Conservation (phyloP, 441 rosid species). For the Pelargonium citronellum region DNA sequence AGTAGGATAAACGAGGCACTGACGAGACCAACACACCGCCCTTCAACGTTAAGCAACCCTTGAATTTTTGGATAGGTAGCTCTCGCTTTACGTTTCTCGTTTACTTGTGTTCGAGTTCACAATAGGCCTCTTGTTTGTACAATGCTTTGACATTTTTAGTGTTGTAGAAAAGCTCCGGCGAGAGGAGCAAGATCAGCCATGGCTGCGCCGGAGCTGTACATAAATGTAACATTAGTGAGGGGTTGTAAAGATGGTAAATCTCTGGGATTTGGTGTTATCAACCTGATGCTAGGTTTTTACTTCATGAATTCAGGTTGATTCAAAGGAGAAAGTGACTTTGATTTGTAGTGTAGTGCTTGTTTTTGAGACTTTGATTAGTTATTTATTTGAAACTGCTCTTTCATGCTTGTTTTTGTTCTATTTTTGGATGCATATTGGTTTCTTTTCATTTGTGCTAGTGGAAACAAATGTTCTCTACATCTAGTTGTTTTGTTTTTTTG, state of each 20-base stretch:
- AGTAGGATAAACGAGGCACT: conserved; percentile 83
- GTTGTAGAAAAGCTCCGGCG: conserved; percentile 21
- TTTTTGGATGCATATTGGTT: background rate
- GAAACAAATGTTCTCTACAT: no score
- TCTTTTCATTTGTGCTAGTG: background rate
- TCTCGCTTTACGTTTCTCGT: background rate
- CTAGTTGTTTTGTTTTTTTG: background rate
- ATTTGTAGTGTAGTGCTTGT: conserved; percentile 11
- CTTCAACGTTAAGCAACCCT: conserved; percentile 32
- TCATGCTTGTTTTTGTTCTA: background rate
- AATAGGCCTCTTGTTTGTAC: conserved; percentile 10
- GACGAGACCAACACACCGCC: conserved; percentile 42
- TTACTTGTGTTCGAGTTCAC: background rate
- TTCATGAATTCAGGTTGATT: conserved; percentile 30
- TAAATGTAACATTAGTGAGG: conserved; percentile 41
- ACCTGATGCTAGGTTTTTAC: conserved; percentile 8
- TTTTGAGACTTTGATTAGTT: conserved; percentile 19
- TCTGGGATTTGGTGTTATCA: no score
- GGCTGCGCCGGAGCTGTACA: conserved; percentile 31
- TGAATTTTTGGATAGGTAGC: conserved; percentile 21
- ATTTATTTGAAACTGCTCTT: conserved; percentile 14
- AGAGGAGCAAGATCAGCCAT: conserved; percentile 11
- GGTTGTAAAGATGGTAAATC: conserved; percentile 35
- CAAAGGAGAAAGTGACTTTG: conserved; percentile 23
- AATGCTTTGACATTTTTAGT: conserved; percentile 19